These are phyloP conservation scores for Wakefieldia striispora DNA, from an alignment of 768 basidiomycete genomes.

Conservation along the genomic window DNA sequence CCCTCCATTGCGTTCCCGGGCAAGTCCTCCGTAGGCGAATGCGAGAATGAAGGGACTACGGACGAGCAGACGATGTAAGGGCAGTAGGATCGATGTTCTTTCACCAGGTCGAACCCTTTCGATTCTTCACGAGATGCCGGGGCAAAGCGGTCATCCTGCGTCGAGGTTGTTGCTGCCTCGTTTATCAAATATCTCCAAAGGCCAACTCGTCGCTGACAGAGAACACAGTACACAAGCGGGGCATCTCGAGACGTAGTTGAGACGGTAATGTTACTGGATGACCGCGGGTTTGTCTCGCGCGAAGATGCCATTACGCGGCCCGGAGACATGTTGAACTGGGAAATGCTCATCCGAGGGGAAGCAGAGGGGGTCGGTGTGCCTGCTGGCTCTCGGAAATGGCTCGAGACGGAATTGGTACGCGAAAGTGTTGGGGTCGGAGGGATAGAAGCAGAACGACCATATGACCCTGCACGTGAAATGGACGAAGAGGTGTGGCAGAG, in stretches of 20 bases:
- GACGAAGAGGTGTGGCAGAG: conserved; percentile 19
- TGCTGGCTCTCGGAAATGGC: conserved; percentile 15
- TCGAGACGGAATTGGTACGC: conserved; percentile 32
- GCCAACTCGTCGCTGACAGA: conserved; percentile 79
- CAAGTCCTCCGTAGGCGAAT: conserved; percentile 17
- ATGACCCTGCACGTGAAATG: conserved; percentile 25
- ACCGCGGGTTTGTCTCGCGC: conserved; percentile 6
- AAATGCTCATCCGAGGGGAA: conserved; percentile 22
- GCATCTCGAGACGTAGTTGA: conserved; percentile 36
- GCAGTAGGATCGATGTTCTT: conserved; percentile 83
- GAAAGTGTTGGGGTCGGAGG: conserved; percentile 33
- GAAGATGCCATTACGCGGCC: conserved; percentile 7
- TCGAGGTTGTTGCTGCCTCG: background rate
- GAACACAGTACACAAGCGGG: conserved; percentile 56
- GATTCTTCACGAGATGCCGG: conserved; percentile 23
- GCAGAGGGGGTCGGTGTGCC: conserved; percentile 22
- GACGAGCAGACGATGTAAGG: conserved; percentile 80
- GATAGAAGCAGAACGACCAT: conserved; percentile 27
- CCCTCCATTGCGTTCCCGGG: conserved; percentile 52
- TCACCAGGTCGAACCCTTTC: conserved; percentile 69
- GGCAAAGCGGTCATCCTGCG: conserved; percentile 12
- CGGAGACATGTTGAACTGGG: conserved; percentile 15
- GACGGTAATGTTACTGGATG: background rate
- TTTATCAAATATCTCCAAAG: conserved; percentile 67
- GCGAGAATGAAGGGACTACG: conserved; percentile 53